These are phyloP conservation scores for Macrolepiota dolichaula DNA, from an alignment of 768 basidiomycete species.

Conservation along the genomic window DNA sequence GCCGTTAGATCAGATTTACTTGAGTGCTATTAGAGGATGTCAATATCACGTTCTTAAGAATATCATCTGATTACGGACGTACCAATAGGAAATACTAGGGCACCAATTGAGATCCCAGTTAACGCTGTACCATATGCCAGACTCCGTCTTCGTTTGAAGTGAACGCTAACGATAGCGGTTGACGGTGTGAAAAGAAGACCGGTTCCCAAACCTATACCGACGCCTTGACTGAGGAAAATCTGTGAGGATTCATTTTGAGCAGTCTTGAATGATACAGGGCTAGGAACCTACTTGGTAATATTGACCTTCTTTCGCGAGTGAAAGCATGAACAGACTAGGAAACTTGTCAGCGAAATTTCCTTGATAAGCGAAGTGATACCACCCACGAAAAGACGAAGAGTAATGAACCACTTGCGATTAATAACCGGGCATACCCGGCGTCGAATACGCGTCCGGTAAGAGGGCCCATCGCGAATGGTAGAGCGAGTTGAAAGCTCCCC, in stretches of 20 bases:
- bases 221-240: conserved; percentile 49
- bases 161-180: conserved; percentile 38
- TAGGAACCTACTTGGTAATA: conserved; percentile 35
- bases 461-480: conserved; percentile 38
- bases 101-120: conserved; percentile 43
- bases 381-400: conserved; percentile 23
- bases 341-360: conserved; percentile 13
- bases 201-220: conserved; percentile 52
- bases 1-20: conserved; percentile 1
- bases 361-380: conserved; percentile 17
- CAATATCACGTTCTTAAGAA: not conserved
- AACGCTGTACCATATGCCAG: conserved; percentile 35
- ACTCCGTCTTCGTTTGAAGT: conserved; percentile 38
- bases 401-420: conserved; percentile 21
- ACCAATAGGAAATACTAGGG: conserved; percentile 32
- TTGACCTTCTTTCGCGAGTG: conserved; percentile 36
- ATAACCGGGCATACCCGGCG: conserved; percentile 38
- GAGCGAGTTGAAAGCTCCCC: conserved; percentile 44
- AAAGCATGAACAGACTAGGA: conserved; percentile 37
- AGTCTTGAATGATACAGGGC: conserved; percentile 10
- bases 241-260: conserved; percentile 15
- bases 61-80: not conserved
- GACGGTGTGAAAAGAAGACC: conserved; percentile 52
- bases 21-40: conserved; percentile 18
- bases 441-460: conserved; percentile 43